Evolutionary conservation across 306 rosid species (phyloP), one percentile per base, ranked within the genome.

Genomic region (Fragaria iinumae): DNA sequence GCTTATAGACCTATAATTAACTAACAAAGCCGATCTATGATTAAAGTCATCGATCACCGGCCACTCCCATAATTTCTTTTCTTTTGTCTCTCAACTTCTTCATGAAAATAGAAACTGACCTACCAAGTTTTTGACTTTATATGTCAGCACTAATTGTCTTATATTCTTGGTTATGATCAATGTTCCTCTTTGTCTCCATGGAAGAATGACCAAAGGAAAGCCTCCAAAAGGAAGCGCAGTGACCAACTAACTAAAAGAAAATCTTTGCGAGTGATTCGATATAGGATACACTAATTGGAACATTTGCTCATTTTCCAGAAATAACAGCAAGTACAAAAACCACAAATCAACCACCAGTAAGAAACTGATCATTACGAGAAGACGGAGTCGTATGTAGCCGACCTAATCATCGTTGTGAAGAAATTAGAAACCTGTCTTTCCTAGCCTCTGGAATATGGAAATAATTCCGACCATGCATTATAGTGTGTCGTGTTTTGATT

Each of bases 311-410:
- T 57, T 57, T 57, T 57, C 34, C 17, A 25, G 36, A 59, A 27
- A 59, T 25, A 25, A 25, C 17, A 53, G 60, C 20, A 12, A 62
- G 67, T 62, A 56, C 62, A 56, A 9, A 9, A 27, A 34, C 45
- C 2, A 65, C 70, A 36, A 36, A 36, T 32, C 39, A 38, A 65
- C 45, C 70, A 36, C 12, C 2, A 72, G 36, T 11, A 23, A 20
- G 34, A 56, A 73, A 56, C 39, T 41, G 41, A 39, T 29, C 39
- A 21, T 8, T 36, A 2, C 49, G 12, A 53, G 13, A 5, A 53
- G 50, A 45, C 0, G 76, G 67, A 53, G 76, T 45, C 38, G 76
- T 45, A 23, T 41, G 59, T 72, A 72, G 65, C 11, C 49, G 64
- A 52, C 76, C 32, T 34, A 72, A 73, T 55, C 4, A 8, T 73